Evolutionary conservation across 73 alveolate genomes (phyloP), one percentile per base, ranked within the genome.

Genomic region (Symbiodinium natans): DNA sequence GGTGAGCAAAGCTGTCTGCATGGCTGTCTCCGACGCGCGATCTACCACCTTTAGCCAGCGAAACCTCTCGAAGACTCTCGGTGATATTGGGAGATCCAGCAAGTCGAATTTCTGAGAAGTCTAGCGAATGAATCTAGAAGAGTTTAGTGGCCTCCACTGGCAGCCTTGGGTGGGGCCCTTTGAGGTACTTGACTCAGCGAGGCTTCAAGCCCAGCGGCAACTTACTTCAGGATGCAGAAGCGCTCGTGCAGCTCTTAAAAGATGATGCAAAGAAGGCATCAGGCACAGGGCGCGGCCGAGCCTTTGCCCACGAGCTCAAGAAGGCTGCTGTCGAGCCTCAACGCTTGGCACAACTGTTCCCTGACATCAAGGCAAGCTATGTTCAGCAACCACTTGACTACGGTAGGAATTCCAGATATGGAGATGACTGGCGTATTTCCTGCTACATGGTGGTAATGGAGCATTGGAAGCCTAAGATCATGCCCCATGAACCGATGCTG

Each of bases 381-480:
- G 97, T 90, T 68, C 97, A 90, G 88, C 97, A 90, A 40, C 97
- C 97, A 3, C 52, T 90, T 68, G 97, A 90, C 88, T 90, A 90
- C 29, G 97, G 97, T 33, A 84, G 97, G 40, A 90, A 90, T 27
- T n/a, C 56, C 40, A 59, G 97, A 41, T 90, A 90, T 41, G 97
- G 97, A 71, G 97, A 90, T 21, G 41, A 90, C 46, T 90, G 97
- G 97, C 88, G 89, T n/a, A 90, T 90, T 42, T 90, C 97, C 21
- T 90, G 97, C 89, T 90, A 90, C 54, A 41, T 90, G 97, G 97
- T 90, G n/a, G 97, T 90, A 5, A 90, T 90, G 97, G 97, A 90
- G 68, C 68, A 90, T 42, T 90, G 97, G 97, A 90, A 90, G 88
- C 97, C 97, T 13, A 90, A 90, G 97, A 90, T 90, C 54, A 71